Base-by-base conservation (phyloP, 257 asterid species). In the Gynochthodes officinalis region DNA sequence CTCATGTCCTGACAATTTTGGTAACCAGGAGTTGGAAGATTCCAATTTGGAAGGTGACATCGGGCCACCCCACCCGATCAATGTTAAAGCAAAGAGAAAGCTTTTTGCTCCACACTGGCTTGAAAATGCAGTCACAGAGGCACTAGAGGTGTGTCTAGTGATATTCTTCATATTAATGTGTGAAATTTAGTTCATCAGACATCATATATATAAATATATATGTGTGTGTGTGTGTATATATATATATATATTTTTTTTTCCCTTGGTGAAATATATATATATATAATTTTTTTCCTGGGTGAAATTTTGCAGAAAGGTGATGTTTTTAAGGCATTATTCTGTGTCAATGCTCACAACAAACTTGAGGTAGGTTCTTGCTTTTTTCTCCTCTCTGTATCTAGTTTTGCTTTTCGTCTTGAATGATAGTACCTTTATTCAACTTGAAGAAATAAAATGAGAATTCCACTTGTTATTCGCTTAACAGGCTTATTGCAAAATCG, bases 401-500 rank as follows among this genome's bases (percentile, higher is more conserved):
- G 23, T 42, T 44, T 14, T 64, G 21, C 1, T 64, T 21, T 10
- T 11, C 54, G 28, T 60, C 69, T 73, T 43, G 32, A 39, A 40
- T 59, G 16, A 67, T 21, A n/a, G 39, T 64, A 44, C 39, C 59
- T 14, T 15, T 28, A 27, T 55, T 37, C 69, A 58, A 39, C 52
- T 60, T 25, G 33, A 15, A 33, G 63, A n/a, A 32, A 28, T 10
- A 30, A 35, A 59, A 73, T 32, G 9, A 5, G 15, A 18, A 18
- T 63, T 49, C 7, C 23, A 61, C 5, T 19, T 33, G 68, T 43
- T 33, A 48, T 82, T 83, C 54, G 33, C 16, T 69, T 79, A 67
- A 75, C 62, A 93, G 98, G 97, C 95, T 46, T 93, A 93, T 77
- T 89, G 98, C 89, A 93, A 84, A 79, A 86, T 90, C 66, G 96